Conservation (phyloP, 1,284 basidiomycete genomes). For the Earliella scabrosa region DNA sequence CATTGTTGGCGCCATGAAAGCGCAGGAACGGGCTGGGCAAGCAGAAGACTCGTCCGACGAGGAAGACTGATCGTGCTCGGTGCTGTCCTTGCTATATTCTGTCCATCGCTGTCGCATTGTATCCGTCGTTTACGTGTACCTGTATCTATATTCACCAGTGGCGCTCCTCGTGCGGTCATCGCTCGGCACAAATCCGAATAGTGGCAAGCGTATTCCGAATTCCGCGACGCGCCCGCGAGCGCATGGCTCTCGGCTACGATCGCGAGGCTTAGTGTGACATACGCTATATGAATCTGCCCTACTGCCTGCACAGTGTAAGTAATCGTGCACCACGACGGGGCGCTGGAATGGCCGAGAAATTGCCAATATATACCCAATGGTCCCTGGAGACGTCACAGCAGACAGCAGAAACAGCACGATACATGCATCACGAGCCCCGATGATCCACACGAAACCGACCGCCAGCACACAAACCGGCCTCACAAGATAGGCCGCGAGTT, state of each 20-base stretch:
- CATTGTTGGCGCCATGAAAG: slow-evolving; percentile 77
- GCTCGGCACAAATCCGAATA: background rate
- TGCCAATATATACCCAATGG: slow-evolving; percentile 18
- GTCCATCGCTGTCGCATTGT: slow-evolving; percentile 20
- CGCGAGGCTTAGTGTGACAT: slow-evolving; percentile 11
- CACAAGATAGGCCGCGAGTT: slow-evolving; percentile 49
- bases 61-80: slow-evolving; percentile 38
- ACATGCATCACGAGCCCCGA: slow-evolving; percentile 2
- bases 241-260: slow-evolving; percentile 5
- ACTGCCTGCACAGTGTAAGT: slow-evolving; percentile 4
- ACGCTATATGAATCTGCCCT: slow-evolving; percentile 14
- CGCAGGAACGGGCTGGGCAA: slow-evolving; percentile 51
- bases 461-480: slow-evolving; percentile 1
- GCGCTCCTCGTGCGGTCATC: slow-evolving; percentile 3
- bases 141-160: slow-evolving; percentile 23
- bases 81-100: slow-evolving; percentile 11
- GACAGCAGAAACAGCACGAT: background rate
- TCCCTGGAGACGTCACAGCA: slow-evolving; percentile 9
- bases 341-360: slow-evolving; percentile 4
- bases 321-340: slow-evolving; percentile 5
- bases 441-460: background rate
- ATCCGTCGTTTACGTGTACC: slow-evolving; percentile 24
- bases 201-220: slow-evolving; percentile 8
- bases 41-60: slow-evolving; percentile 41
- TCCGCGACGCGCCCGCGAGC: slow-evolving; percentile 4